Evolutionary conservation across 805 yeast genomes (phyloP), one percentile per base, ranked within the genome.

Genomic region (Candida multigemmis): DNA sequence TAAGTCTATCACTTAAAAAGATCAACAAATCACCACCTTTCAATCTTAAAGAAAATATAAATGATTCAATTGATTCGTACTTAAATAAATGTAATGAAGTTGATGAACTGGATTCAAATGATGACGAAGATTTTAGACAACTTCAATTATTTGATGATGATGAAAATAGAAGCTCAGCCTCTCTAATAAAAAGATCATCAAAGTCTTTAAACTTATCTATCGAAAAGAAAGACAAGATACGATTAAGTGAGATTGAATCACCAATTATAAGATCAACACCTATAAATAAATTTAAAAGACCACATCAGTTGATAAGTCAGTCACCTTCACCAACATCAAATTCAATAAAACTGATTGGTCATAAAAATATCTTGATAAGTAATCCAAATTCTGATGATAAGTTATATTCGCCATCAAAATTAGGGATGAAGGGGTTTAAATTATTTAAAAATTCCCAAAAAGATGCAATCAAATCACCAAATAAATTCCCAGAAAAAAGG

Each of bases 11-110:
- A n/a, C n/a, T n/a, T n/a, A 46, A 46, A 28, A 40, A 34, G 15
- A 41, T 57, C 22, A 60, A 54, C 33, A 60, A 60, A 37, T 54
- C 61, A 12, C 67, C 67, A 7, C 64, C 65, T 1, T 59, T 60
- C 40, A 57, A 57, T 32, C 46, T 56, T 26, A 57, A 58, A 28
- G 48, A 49, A 15, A 53, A 46, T 34, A 28, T 36, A n/a, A 46
- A 40, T 17, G 42, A 44, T n/a, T 23, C 24, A 11, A 38, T 45
- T n/a, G 56, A 48, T 22, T 42, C 36, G 16, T 36, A 28, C 22
- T 25, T 37, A n/a, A 46, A 37, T 27, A 42, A 38, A 27, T 26
- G 18, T 11, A 19, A 22, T 16, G 32, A 22, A 4, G 34, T 22
- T 12, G 40, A 34, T 6, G 26, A 25, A 3, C 22, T 25, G n/a